Evolutionary conservation across 164 flowering plant genomes (phyloP), one percentile per base, ranked within the genome.

Genomic region (Berberis thunbergii): DNA sequence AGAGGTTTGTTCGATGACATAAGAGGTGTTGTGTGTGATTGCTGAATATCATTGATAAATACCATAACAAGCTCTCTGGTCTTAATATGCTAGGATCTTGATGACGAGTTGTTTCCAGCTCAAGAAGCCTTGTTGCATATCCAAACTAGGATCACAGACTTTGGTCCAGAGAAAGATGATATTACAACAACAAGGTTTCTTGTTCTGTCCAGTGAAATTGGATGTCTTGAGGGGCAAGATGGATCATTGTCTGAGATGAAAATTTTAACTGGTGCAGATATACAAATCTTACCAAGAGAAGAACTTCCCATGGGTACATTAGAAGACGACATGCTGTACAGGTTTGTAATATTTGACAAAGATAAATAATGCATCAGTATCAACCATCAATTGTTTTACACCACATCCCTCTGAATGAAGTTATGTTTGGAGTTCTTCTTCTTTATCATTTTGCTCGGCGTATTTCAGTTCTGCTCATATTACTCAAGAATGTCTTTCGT

Each of bases 101-200:
- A 95, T 68, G 96, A 95, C 76, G 96, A 86, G 72, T 64, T 95
- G 59, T 91, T 95, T 79, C 99, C 99, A 67, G 96, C 99, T 68
- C 99, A 95, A 79, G 98, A 95, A 79, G 99, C 98, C 49, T 76
- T 95, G 73, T 69, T 95, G 73, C 98, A 95, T 73, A 85, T 95
- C 68, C 99, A 95, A 74, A 91, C 83, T 68, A 83, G 80, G 60
- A 91, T 95, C 68, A 86, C 84, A 45, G 94, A 92, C 73, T 86
- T 88, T 66, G 72, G 78, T 72, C 87, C 89, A n/a, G 97, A 89
- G 62, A 84, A 83, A 65, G 97, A 89, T 61, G 88, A 88, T 67
- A 70, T 87, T 64, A 66, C 88, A 62, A 86, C 85, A n/a, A 95
- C 99, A 57, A 81, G 92, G 70, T 67, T 95, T 60, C 78, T 95